A percentile compares a stretch with the other conserved stretches of the same genome.
These are phyloP conservation scores for Blumeriella jaapii DNA, from an alignment of 2,329 filamentous ascomycete species.

Conservation along the genomic window DNA sequence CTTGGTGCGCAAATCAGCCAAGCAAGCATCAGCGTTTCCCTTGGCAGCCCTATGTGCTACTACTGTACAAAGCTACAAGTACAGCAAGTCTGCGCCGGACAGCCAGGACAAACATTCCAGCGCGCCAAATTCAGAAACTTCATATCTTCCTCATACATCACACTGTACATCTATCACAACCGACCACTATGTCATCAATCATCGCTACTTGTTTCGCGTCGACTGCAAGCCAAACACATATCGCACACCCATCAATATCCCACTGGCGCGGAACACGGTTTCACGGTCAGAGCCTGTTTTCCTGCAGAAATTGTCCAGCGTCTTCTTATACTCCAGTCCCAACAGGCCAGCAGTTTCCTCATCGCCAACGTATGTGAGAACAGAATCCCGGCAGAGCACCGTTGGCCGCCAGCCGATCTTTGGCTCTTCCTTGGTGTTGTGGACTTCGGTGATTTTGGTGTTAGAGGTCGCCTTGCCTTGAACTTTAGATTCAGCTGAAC, in stretches of 20 bases:
- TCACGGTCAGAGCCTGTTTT: slow-evolving; percentile 5
- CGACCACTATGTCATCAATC: background rate
- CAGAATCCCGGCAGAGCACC: slow-evolving; percentile 2
- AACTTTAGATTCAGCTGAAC: too few relatives aligned
- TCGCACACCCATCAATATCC: slow-evolving; percentile 14
- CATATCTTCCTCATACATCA: too few relatives aligned
- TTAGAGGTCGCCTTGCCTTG: background rate
- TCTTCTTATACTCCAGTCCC: slow-evolving; percentile 1
- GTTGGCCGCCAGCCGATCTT: slow-evolving; percentile 5
- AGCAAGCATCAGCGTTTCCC: too few relatives aligned
- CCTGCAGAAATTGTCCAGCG: background rate
- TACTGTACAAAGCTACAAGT: too few relatives aligned
- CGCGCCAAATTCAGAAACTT: too few relatives aligned
- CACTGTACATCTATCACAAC: too few relatives aligned
- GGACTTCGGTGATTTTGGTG: background rate
- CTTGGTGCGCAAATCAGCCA: too few relatives aligned
- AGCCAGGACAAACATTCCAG: too few relatives aligned
- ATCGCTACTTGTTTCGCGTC: background rate
- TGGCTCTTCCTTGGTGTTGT: background rate
- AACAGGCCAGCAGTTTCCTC: background rate
- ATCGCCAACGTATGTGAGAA: slow-evolving; percentile 7
- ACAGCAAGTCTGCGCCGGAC: too few relatives aligned
- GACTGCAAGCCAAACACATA: slow-evolving; percentile 9
- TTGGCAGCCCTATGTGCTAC: too few relatives aligned
- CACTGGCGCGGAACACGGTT: slow-evolving; percentile 10